Conservation (phyloP, 139 green algal genomes). For the Coccomyxa sp. region DNA sequence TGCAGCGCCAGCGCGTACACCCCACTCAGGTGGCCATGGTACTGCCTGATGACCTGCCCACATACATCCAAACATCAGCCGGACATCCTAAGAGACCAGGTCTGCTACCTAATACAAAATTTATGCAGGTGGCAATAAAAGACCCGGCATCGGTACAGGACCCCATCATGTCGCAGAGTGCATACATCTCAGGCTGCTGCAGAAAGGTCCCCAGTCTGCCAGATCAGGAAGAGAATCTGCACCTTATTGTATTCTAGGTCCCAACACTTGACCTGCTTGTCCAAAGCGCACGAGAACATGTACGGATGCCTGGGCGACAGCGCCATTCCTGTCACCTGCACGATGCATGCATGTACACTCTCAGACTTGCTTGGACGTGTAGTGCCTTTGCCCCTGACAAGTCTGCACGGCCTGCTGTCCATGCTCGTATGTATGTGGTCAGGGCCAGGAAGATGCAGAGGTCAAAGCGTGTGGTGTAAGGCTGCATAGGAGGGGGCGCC, state of each 20-base stretch:
- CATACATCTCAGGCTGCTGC: not conserved
- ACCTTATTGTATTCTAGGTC: slow-evolving; percentile 99
- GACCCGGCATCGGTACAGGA: too few species aligned
- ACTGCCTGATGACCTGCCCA: slow-evolving; percentile 91
- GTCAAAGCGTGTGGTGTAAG: too few species aligned
- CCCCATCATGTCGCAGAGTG: not conserved
- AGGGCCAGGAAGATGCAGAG: too few species aligned
- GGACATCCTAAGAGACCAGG: not conserved
- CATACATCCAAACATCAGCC: not conserved
- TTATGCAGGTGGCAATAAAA: too few species aligned
- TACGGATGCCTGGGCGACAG: slow-evolving; percentile 88
- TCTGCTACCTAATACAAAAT: not conserved
- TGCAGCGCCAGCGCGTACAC: slow-evolving; percentile 96
- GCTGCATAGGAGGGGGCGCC: not conserved
- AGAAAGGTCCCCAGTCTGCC: not conserved
- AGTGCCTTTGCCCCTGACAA: not conserved
- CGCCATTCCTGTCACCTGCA: slow-evolving; percentile 84
- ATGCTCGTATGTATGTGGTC: not conserved
- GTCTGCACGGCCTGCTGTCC: not conserved
- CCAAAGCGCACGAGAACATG: slow-evolving; percentile 95
- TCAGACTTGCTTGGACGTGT: not conserved
- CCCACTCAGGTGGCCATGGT: slow-evolving; percentile 97
- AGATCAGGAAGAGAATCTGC: not conserved
- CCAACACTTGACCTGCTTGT: slow-evolving; percentile 99
- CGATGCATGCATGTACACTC: not conserved